Base-by-base conservation (phyloP, 768 basidiomycete species). In the Kockovaella imperatae region DNA sequence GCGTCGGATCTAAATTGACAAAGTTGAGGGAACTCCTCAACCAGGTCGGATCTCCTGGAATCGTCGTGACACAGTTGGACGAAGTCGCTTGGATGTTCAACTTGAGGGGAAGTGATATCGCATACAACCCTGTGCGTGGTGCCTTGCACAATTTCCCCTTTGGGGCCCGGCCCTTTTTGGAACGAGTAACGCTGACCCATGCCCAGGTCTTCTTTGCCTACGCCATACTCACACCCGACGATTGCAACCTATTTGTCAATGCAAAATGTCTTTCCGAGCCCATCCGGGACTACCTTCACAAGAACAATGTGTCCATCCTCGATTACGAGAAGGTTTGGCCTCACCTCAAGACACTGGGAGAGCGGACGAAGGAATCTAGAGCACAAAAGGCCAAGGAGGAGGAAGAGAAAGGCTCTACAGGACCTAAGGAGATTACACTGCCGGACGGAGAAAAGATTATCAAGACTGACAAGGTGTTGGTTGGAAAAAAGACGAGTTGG, bases 171-270 rank as follows among this genome's bases (percentile, higher is more conserved):
- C 38, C 20, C 13, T 42, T 6, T 28, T n/a, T 29, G 14, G 14
- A 10, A 40, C 11, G 4, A 28, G 18, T 7, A 13, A 25, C 20
- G 24, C n/a, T n/a, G n/a, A n/a, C n/a, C n/a, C n/a, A 8, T 5
- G n/a, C n/a, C 25, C 42, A 83, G 68, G 87, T 95, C 15, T 93
- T 95, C 76, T 96, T 95, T 63, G 80, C 87, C 0, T 95, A 91
- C 66, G 86, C 89, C 2, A 77, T 89, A 26, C 75, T 97, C 30
- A 84, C 71, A 50, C 31, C 74, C 76, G 53, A 72, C 42, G 75
- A 75, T 3, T 80, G 80, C 7, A 72, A 76, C 4, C 73, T 97
- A 2, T 97, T 90, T 71, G 73, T 88, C 46, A 74, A 89, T 43
- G 62, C 73, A 18, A 56, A 62, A 0, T 78, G 80, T 46, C 54